Percentiles rank a stretch among this genome's conserved stretches.
Evolutionary conservation across 2,329 filamentous ascomycete genomes (phyloP).

Genomic region (Curvularia sp.): DNA sequence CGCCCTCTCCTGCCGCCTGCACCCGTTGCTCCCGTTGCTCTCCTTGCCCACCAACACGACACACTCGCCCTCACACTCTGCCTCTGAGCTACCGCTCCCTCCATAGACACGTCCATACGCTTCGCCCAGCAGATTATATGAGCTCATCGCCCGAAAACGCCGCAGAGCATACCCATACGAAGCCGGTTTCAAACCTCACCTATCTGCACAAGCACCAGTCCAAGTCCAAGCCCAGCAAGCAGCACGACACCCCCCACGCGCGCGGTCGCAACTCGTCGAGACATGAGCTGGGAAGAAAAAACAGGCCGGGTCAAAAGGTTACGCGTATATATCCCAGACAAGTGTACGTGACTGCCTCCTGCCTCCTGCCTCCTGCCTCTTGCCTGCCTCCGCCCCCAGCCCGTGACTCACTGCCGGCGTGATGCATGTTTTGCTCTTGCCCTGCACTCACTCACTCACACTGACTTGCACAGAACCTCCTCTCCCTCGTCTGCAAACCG

Average conservation of each 20-base stretch:
- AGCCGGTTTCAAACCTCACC: slow-evolving; percentile 45
- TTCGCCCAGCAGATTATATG: slow-evolving; percentile 46
- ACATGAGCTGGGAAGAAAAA: slow-evolving; percentile 54
- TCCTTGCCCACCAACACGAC: slow-evolving; percentile 4
- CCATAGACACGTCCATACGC: slow-evolving; percentile 13
- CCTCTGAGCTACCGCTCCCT: slow-evolving; percentile 20
- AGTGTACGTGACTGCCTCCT: slow-evolving; percentile 41
- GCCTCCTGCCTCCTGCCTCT: background rate
- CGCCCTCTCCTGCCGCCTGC: slow-evolving; percentile 29
- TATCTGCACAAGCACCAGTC: slow-evolving; percentile 49
- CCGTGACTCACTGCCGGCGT: slow-evolving; percentile 2
- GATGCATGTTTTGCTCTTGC: slow-evolving; percentile 1
- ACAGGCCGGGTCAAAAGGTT: slow-evolving; percentile 49
- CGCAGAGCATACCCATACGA: slow-evolving; percentile 39
- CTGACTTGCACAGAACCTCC: slow-evolving; percentile 45
- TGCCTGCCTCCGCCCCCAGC: background rate
- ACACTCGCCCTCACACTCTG: slow-evolving; percentile 4
- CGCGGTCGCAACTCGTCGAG: slow-evolving; percentile 49
- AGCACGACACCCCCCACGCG: slow-evolving; percentile 45
- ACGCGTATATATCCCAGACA: slow-evolving; percentile 52
- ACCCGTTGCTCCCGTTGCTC: slow-evolving; percentile 21
- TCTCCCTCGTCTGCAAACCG: slow-evolving; percentile 46
- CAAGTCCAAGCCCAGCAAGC: slow-evolving; percentile 42
- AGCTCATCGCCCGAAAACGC: slow-evolving; percentile 48
- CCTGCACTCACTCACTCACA: slow-evolving; percentile 13